phyloP scores from a whole-genome alignment of 2,329 filamentous ascomycete species.

The Fusarium solani-melongenae region DNA sequence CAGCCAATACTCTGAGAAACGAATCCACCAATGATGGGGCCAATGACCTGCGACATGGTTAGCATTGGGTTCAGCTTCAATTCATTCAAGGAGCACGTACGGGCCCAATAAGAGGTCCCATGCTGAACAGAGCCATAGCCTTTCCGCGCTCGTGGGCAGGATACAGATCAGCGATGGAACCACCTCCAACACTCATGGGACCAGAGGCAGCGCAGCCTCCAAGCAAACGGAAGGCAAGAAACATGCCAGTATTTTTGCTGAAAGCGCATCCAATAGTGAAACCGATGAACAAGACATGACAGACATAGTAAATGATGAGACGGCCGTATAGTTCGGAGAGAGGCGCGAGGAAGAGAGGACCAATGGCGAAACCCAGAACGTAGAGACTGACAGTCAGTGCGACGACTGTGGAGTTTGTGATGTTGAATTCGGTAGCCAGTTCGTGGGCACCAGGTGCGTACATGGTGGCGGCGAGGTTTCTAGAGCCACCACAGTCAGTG shows the following conservation, averaged over 20 bases:
- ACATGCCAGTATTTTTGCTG: conserved; percentile 22
- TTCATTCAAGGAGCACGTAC: conserved; percentile 32
- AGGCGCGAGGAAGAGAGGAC: conserved; percentile 31
- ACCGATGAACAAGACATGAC: conserved; percentile 5
- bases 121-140: conserved; percentile 71
- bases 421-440: conserved; percentile 20
- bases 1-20: conserved; percentile 58
- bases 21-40: conserved; percentile 55
- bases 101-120: conserved; percentile 69
- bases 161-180: conserved; percentile 29
- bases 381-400: conserved; percentile 30
- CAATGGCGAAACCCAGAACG: conserved; percentile 30
- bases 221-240: conserved; percentile 26
- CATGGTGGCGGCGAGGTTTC: conserved; percentile 38
- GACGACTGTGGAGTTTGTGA: conserved; percentile 10
- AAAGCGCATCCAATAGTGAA: conserved; percentile 31
- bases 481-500: not conserved
- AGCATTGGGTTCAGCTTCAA: not conserved
- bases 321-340: conserved; percentile 32
- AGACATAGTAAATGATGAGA: conserved; percentile 23
- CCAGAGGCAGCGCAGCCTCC: conserved; percentile 32
- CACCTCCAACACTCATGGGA: conserved; percentile 30
- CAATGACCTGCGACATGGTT: conserved; percentile 18
- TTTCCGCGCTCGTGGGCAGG: conserved; percentile 57
- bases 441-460: conserved; percentile 34